Base-by-base conservation (phyloP, 768 basidiomycete genomes). In the Mycena leptocephala region DNA sequence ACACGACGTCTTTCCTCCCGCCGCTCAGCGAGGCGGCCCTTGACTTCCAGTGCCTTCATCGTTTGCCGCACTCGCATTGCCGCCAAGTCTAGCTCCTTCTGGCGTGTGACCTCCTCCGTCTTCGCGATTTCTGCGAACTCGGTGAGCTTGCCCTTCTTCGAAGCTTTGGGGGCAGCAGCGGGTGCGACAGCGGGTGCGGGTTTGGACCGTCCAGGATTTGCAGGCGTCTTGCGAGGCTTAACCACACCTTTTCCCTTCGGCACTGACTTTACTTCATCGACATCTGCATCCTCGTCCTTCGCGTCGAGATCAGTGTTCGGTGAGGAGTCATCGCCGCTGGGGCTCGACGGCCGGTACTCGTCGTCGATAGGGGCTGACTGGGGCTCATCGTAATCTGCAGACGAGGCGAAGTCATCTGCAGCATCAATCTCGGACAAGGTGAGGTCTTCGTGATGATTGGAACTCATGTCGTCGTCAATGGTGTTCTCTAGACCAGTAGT, bases 121-220 rank as follows among this genome's bases (percentile, higher is more conserved):
- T 62, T 70, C 69, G 43, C 69, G 24, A 70, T 33, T 18, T 70
- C 70, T 2, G 30, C 30, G n/a, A 71, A 71, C 61, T 71, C 59
- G 2, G 46, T 24, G 3, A 71, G 3, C 33, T 62, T 71, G 22
- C 8, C 33, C 70, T 71, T 71, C 46, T 71, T 71, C 24, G 59
- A 24, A 1, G 70, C 20, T 33, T 37, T 46, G 46, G 70, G 24
- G 20, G 59, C 30, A 18, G 32, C 28, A 26, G 41, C 7, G 24
- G 58, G 39, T 26, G 58, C 28, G n/a, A n/a, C n/a, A n/a, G 59
- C 24, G 7, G 33, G 33, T 26, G 66, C 53, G 35, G 70, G 59
- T 5, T 5, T 51, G 1, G 70, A 63, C 46, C 18, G 18, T 2
- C 22, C 24, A 11, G 70, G 33, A 11, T 62, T 51, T 11, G 70